Conservation (phyloP, 257 asterid species). For the Fraxinus pennsylvanica region DNA sequence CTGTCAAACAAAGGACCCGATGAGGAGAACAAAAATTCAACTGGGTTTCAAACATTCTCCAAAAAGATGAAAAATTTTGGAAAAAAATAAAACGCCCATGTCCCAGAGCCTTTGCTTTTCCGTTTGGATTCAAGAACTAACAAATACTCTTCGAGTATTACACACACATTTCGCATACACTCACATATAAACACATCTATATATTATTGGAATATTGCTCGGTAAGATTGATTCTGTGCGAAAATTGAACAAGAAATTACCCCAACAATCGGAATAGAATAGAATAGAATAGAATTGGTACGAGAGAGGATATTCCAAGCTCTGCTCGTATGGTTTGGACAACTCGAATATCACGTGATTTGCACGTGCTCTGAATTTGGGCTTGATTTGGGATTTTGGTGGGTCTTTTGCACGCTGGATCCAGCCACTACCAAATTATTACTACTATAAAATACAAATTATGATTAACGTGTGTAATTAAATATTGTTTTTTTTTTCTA, state of each 20-base stretch:
- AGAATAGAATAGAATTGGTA: constrained; percentile 38
- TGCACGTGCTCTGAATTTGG: constrained; percentile 27
- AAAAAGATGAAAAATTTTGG: neutral
- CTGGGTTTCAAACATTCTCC: constrained; percentile 18
- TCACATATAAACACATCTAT: constrained; percentile 16
- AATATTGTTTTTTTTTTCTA: neutral
- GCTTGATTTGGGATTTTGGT: constrained; percentile 1
- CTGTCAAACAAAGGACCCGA: constrained; percentile 29
- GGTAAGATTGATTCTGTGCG: constrained; percentile 20
- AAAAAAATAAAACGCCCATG: neutral
- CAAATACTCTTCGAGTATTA: constrained; percentile 6
- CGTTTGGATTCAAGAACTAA: constrained; percentile 22
- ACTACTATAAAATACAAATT: neutral
- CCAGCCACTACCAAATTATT: constrained; percentile 9
- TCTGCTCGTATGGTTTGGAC: neutral
- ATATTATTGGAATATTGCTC: neutral
- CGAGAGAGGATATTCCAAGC: constrained; percentile 36
- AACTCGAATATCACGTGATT: constrained; percentile 36
- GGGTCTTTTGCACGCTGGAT: constrained; percentile 37
- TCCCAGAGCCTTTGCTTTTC: neutral
- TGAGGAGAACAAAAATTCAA: constrained; percentile 25
- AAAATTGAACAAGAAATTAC: constrained; percentile 28
- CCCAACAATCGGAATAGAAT: constrained; percentile 38
- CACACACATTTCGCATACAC: constrained; percentile 19
- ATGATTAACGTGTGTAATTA: neutral